Base-by-base conservation (phyloP, 23 red algal species). In the Cyanidiococcus yangmingshanensis region DNA sequence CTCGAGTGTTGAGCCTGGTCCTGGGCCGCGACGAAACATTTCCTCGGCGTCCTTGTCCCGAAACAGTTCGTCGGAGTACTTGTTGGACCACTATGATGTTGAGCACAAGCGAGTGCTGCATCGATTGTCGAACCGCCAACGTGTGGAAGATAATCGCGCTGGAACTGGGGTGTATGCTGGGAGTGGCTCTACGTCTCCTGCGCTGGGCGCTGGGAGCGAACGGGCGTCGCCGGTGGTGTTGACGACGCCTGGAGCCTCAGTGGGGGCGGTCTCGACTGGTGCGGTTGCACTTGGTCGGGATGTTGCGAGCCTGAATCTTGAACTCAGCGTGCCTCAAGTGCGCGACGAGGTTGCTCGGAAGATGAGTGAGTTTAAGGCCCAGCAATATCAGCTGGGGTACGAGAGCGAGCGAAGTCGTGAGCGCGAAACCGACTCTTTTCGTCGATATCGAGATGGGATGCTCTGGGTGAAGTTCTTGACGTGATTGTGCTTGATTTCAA, bases 401-500 rank as follows among this genome's bases (percentile, higher is more conserved):
- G 45, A 54, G 21, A 54, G 45, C 45, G 45, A 54, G 45, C 45
- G 45, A 7, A 35, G n/a, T 7, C 7, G 63, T 2, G 63, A 71
- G 63, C 63, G 32, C 21, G 63, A 71, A 35, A 71, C 63, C 12
- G 63, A 71, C 7, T 35, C 15, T 25, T 35, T 71, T 25, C 63
- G 63, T 29, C 21, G 32, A 7, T 71, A n/a, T n/a, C n/a, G n/a
- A n/a, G n/a, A n/a, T n/a, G 35, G n/a, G 51, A 86, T 29, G 39
- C 83, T 7, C 40, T 86, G 40, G 83, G 83, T 31, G 1, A 77
- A 35, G 39, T 40, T 2, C 40, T 86, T 38, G 31, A 58, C 1
- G 25, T 37, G 0, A 33, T 51, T 29, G 2, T 40, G 38, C 37
- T 75, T 1, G 79, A 1, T 34, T 68, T 86, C 37, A 80, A 37